Conservation (phyloP, 768 basidiomycete genomes). For the Russula sp. region DNA sequence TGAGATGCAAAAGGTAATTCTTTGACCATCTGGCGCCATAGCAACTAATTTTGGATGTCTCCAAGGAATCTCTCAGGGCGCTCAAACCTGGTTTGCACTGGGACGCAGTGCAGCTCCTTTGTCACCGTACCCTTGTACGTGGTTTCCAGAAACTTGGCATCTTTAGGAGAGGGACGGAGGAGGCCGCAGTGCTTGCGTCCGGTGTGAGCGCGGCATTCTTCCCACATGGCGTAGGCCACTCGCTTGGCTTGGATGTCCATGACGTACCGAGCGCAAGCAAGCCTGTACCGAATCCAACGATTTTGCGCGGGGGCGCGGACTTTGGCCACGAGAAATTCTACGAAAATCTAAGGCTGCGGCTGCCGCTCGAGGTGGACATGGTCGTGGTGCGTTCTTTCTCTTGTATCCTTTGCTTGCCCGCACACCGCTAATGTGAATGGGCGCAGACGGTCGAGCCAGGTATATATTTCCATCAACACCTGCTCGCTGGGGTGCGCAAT, state of each 20-base stretch:
- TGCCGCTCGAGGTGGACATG: conserved; percentile 71
- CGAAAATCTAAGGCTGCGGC: conserved; percentile 68
- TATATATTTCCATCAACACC: conserved; percentile 75
- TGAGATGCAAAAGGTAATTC: conserved; percentile 75
- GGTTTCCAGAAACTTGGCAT: conserved; percentile 82
- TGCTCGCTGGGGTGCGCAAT: conserved; percentile 56
- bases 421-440: neutral
- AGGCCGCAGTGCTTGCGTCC: conserved; percentile 62
- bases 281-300: conserved; percentile 50
- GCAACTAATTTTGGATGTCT: neutral
- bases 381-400: conserved; percentile 59
- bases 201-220: conserved; percentile 84
- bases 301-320: conserved; percentile 28
- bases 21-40: neutral
- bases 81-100: conserved; percentile 79
- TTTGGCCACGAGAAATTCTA: conserved; percentile 59
- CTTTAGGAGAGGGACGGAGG: conserved; percentile 62
- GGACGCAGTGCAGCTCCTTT: conserved; percentile 80
- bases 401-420: neutral
- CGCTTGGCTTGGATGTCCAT: conserved; percentile 90
- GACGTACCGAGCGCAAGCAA: conserved; percentile 82
- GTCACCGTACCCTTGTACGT: conserved; percentile 73
- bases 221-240: conserved; percentile 91
- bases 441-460: conserved; percentile 84
- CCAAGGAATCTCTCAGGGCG: conserved; percentile 58